Percentiles rank a stretch among this genome's conserved stretches.
phyloP scores from a whole-genome alignment of 2,329 filamentous ascomycete species.

The Cryphonectria japonica region DNA sequence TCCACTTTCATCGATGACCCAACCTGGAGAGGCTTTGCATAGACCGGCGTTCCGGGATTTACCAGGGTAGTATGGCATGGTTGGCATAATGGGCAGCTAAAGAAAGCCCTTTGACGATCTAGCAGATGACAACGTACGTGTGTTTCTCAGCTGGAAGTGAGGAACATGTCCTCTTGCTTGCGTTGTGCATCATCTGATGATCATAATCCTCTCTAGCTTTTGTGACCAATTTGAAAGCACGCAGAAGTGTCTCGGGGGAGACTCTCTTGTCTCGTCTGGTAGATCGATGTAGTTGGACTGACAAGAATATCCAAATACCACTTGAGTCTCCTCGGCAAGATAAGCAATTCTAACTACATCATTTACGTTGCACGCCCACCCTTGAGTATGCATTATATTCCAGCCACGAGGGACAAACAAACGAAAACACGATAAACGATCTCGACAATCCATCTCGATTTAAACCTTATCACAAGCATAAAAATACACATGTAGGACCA shows the following conservation, averaged over 20 bases:
- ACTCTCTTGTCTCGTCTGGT: too few relatives aligned
- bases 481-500: neutral
- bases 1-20: neutral
- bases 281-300: too few relatives aligned
- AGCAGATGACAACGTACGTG: neutral
- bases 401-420: too few relatives aligned
- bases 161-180: neutral
- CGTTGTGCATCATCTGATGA: neutral
- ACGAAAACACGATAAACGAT: neutral
- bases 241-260: too few relatives aligned
- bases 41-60: conserved; percentile 2
- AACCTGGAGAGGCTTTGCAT: neutral
- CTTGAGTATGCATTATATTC: neutral
- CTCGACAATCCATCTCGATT: neutral
- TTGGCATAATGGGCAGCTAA: neutral
- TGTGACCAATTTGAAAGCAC: too few relatives aligned
- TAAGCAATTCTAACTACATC: neutral
- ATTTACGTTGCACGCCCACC: neutral
- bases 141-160: neutral
- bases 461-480: neutral
- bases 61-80: neutral
- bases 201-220: too few relatives aligned
- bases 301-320: too few relatives aligned
- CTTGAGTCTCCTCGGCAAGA: too few relatives aligned
- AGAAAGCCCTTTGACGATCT: neutral